phyloP scores from a whole-genome alignment of 2,329 filamentous ascomycete genomes.

The Talaromyces marneffei region DNA sequence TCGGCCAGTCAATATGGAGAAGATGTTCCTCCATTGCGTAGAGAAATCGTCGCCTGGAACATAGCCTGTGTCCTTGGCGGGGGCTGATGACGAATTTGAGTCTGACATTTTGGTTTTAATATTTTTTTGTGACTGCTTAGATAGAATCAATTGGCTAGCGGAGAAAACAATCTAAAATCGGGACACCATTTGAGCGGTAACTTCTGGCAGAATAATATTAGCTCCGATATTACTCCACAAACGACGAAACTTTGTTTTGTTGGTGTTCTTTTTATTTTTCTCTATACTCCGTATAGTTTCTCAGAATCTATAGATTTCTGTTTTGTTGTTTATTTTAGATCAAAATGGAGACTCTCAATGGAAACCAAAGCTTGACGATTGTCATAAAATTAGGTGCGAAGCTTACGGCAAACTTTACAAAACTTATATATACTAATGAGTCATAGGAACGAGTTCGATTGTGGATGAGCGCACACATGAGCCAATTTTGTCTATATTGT shows the following conservation, averaged over 20 bases:
- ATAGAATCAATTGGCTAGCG: background rate
- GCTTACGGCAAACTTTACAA: background rate
- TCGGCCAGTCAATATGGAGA: constrained; percentile 69
- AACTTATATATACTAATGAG: constrained; percentile 4
- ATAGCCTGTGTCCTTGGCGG: constrained; percentile 31
- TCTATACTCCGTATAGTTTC: background rate
- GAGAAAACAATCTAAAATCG: background rate
- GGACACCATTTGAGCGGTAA: constrained; percentile 3
- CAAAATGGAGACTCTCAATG: constrained; percentile 25
- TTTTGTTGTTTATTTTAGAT: constrained; percentile 6
- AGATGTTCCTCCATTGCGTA: constrained; percentile 73
- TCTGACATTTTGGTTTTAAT: constrained; percentile 9
- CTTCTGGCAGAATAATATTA: constrained; percentile 8
- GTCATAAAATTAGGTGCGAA: constrained; percentile 36
- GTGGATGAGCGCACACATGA: constrained; percentile 94
- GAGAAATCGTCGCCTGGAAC: constrained; percentile 37
- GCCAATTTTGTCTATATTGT: constrained; percentile 82
- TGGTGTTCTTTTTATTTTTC: background rate
- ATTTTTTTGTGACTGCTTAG: background rate
- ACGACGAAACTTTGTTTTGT: constrained; percentile 8
- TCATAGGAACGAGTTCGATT: constrained; percentile 90
- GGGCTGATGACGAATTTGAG: constrained; percentile 14
- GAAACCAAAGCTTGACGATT: constrained; percentile 28
- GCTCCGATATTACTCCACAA: constrained; percentile 11
- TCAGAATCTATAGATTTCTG: background rate